A percentile compares a stretch with the other conserved stretches of the same genome.
Evolutionary conservation across 805 yeast genomes (phyloP).

Genomic region (Candida sithepensis): DNA sequence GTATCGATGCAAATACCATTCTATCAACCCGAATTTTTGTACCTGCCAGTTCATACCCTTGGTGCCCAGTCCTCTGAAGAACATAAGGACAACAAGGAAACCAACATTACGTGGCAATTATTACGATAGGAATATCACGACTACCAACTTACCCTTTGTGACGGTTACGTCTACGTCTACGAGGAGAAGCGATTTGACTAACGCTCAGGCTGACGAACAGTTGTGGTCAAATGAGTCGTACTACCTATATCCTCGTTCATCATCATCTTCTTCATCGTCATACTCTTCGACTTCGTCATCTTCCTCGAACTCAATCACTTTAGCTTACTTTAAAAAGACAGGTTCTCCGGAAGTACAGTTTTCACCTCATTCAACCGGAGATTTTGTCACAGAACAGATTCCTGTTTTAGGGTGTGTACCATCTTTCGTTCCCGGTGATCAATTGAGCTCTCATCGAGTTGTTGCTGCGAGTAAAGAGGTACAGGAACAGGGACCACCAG

Average conservation of each 20-base stretch:
- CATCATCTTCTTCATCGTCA: constrained; percentile 9
- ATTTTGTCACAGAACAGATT: neutral
- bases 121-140: neutral
- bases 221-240: neutral
- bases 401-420: neutral
- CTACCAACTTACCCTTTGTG: no score
- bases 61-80: constrained; percentile 19
- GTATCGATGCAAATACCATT: constrained; percentile 19
- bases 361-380: neutral
- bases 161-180: no score
- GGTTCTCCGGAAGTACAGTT: constrained; percentile 3
- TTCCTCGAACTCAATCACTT: constrained; percentile 15
- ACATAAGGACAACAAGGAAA: constrained; percentile 7
- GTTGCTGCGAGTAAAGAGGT: neutral
- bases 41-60: constrained; percentile 17
- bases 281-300: constrained; percentile 12
- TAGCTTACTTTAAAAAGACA: constrained; percentile 14
- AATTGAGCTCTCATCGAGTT: neutral
- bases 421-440: neutral
- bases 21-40: constrained; percentile 13
- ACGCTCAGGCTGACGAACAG: no score
- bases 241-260: neutral
- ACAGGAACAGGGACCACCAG: neutral
- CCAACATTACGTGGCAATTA: no score
- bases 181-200: no score